Evolutionary conservation across 192 early-diverging fungal genomes (phyloP), one percentile per base, ranked within the genome.

Genomic region (Chytriomyces sp.): DNA sequence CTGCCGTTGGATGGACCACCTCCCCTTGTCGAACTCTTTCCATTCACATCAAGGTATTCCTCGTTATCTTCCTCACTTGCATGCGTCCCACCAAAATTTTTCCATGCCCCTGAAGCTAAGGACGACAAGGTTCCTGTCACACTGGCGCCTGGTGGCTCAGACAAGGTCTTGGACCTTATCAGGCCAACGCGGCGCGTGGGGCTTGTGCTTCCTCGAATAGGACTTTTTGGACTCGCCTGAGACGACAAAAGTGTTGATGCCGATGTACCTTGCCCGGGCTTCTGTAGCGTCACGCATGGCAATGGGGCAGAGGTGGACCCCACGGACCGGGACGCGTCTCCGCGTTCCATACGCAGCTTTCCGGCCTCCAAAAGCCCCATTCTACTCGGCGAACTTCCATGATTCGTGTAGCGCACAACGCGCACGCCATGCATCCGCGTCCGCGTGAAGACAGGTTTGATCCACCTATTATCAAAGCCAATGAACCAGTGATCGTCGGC

Each of bases 381-480:
- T 3, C 25, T 10, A 28, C n/a, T 22, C 12, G 56, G 31, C 56
- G n/a, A 58, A 5, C 28, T 14, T 28, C 25, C 12, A 28, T 28
- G 19, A 17, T 14, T 28, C 12, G n/a, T 22, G 31, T 58, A 5
- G 12, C 28, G 56, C 17, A 22, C 25, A 10, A 14, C 28, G n/a
- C 25, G n/a, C 56, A 28, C 12, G 10, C 10, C 44, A 12, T 49
- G 8, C 17, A 31, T 1, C 1, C 25, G 12, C 2, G n/a, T 14
- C 55, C 65, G 44, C 6, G 90, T 89, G 73, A 94, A 91, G 53
- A 94, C 76, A n/a, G 93, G 93, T 70, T 92, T 93, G 3, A 94
- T 76, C 75, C 85, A 93, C 66, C 82, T 82, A 59, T 91, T 85
- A 78, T 93, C 93, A 82, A 94, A 94, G 14, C 86, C 88, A 26